These are phyloP conservation scores for Samsoniella hepiali DNA, from an alignment of 2,329 filamentous ascomycete species.

Conservation along the genomic window DNA sequence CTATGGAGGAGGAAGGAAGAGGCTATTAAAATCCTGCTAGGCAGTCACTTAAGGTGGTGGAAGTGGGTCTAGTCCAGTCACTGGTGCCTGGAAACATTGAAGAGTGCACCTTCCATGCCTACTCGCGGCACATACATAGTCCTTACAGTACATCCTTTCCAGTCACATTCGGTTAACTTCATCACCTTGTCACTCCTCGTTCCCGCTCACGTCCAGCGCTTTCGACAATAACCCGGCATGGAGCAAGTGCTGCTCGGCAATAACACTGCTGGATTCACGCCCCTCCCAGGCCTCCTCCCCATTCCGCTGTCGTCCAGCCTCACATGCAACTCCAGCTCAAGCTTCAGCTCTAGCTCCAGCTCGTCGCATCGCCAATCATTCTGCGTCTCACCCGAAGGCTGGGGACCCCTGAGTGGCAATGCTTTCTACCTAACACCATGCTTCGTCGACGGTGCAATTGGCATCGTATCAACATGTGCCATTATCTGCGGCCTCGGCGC, in stretches of 20 bases:
- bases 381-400: constrained; percentile 81
- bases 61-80: background rate
- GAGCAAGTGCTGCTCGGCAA: constrained; percentile 17
- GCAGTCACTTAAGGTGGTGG: too few species aligned
- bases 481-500: constrained; percentile 69
- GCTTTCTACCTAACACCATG: constrained; percentile 89
- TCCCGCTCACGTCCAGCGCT: constrained; percentile 18
- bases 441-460: constrained; percentile 84
- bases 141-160: constrained; percentile 16
- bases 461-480: constrained; percentile 70
- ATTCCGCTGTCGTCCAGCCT: constrained; percentile 17
- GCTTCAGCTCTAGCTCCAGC: constrained; percentile 28
- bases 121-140: constrained; percentile 5
- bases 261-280: constrained; percentile 15
- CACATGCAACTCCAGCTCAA: constrained; percentile 16
- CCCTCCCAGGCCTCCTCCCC: constrained; percentile 15
- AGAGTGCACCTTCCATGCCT: constrained; percentile 8
- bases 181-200: constrained; percentile 17
- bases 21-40: too few species aligned
- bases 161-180: constrained; percentile 11
- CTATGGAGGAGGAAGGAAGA: too few species aligned
- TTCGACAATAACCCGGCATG: constrained; percentile 16
- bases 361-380: constrained; percentile 57
- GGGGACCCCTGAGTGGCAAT: constrained; percentile 77
- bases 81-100: constrained; percentile 9